These are phyloP conservation scores for Venturia pyrina DNA, from an alignment of 2,329 filamentous ascomycete genomes.

Conservation along the genomic window DNA sequence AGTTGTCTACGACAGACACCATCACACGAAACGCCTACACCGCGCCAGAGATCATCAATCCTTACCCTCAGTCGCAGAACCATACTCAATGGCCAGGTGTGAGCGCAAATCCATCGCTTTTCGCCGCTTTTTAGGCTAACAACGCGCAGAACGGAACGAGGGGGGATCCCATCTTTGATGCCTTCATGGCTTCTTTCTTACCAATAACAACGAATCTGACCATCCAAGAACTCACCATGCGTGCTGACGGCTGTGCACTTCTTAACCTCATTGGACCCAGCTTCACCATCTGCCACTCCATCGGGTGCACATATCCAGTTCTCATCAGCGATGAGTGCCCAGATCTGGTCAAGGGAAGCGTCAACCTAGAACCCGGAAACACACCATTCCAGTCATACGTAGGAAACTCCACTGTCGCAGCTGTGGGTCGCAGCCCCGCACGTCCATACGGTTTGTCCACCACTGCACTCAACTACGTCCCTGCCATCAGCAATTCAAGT, in stretches of 20 bases:
- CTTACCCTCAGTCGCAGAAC: constrained; percentile 32
- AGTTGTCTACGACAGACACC: constrained; percentile 18
- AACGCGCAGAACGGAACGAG: constrained; percentile 16
- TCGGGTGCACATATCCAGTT: constrained; percentile 38
- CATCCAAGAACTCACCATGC: constrained; percentile 25
- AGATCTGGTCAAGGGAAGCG: constrained; percentile 36
- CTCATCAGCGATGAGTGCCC: constrained; percentile 41
- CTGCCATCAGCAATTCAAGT: constrained; percentile 20
- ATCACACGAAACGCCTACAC: constrained; percentile 24
- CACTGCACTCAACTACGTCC: constrained; percentile 24
- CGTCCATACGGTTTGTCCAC: constrained; percentile 26
- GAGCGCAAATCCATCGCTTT: not conserved
- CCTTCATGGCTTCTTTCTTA: constrained; percentile 30
- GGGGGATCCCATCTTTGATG: constrained; percentile 40
- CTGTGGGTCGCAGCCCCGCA: constrained; percentile 15
- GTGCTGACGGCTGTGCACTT: constrained; percentile 30
- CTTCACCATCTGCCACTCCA: constrained; percentile 41
- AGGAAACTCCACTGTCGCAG: constrained; percentile 3
- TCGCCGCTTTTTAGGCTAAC: constrained; percentile 27
- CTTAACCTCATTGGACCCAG: constrained; percentile 33
- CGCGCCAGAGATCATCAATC: constrained; percentile 24
- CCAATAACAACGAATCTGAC: constrained; percentile 21
- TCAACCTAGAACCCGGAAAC: constrained; percentile 41
- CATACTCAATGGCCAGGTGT: constrained; percentile 33
- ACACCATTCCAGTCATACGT: constrained; percentile 15